phyloP scores from a whole-genome alignment of 176 grass and related monocot species.

The Ananas comosus region DNA sequence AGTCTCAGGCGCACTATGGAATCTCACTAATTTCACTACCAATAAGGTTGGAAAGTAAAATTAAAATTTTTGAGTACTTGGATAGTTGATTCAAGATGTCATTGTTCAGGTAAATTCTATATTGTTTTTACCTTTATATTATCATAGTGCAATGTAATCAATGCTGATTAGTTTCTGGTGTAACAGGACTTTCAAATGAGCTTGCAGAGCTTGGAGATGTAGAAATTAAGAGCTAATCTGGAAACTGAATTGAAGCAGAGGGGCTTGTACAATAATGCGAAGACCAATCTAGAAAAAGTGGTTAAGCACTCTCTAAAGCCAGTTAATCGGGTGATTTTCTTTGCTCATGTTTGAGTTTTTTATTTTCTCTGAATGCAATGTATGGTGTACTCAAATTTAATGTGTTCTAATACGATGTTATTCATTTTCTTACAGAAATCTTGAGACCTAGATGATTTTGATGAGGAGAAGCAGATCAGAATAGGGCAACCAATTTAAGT shows the following conservation, averaged over 20 bases:
- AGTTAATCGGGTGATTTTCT: slow-evolving; percentile 38
- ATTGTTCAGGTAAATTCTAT: no score
- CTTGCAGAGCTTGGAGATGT: slow-evolving; percentile 69
- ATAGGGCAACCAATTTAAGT: slow-evolving; percentile 27
- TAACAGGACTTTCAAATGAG: slow-evolving; percentile 45
- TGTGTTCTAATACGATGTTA: slow-evolving; percentile 18
- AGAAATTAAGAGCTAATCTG: slow-evolving; percentile 78
- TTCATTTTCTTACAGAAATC: slow-evolving; percentile 34
- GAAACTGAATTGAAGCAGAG: slow-evolving; percentile 80
- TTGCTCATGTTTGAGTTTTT: not conserved
- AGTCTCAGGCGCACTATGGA: no score
- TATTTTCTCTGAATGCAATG: slow-evolving; percentile 3
- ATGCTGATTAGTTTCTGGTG: slow-evolving; percentile 16
- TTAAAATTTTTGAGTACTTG: no score
- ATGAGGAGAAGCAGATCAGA: slow-evolving; percentile 51
- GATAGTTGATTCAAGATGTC: no score
- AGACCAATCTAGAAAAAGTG: slow-evolving; percentile 31
- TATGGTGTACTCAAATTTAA: slow-evolving; percentile 9
- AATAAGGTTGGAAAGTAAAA: no score
- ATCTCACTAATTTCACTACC: no score
- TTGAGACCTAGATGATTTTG: slow-evolving; percentile 63
- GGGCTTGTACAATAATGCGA: slow-evolving; percentile 54
- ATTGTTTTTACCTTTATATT: not conserved
- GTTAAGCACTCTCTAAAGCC: slow-evolving; percentile 24
- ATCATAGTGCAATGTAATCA: not conserved